Conservation (phyloP, 2,329 filamentous ascomycete species). For the Purpureocillium takamizusanense region DNA sequence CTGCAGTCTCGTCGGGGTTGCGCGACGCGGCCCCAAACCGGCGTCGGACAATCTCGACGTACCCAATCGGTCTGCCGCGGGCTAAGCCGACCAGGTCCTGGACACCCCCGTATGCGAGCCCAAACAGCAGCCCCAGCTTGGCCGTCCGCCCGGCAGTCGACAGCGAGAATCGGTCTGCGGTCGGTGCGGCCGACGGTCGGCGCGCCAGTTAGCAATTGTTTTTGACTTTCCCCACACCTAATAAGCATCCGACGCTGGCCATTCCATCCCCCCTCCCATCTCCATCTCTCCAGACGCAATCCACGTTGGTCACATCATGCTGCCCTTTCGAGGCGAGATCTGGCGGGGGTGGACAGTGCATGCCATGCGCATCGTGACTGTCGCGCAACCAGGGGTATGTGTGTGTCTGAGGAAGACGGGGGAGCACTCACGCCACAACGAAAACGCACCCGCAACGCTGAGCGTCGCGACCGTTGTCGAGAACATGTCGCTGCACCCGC, state of each 20-base stretch:
- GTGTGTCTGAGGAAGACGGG: no score
- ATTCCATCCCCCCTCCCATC: constrained; percentile 4
- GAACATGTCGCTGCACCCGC: constrained; percentile 62
- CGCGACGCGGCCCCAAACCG: constrained; percentile 19
- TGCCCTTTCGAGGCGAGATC: neutral
- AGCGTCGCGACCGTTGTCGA: constrained; percentile 77
- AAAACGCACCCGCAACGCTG: constrained; percentile 79
- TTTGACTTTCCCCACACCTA: constrained; percentile 6
- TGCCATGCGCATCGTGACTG: no score
- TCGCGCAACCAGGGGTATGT: no score
- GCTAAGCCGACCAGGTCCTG: constrained; percentile 67
- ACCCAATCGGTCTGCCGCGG: constrained; percentile 64
- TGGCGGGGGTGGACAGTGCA: no score
- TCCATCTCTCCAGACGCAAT: neutral
- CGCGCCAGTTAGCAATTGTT: constrained; percentile 13
- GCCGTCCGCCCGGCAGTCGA: constrained; percentile 70
- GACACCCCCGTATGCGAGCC: constrained; percentile 67
- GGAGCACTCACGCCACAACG: constrained; percentile 62
- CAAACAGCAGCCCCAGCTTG: constrained; percentile 69
- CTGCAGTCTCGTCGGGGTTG: constrained; percentile 9
- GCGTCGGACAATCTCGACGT: constrained; percentile 58
- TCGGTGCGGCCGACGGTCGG: constrained; percentile 18
- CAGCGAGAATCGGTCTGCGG: constrained; percentile 66
- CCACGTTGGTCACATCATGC: neutral
- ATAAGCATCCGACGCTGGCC: constrained; percentile 14